Evolutionary conservation across 345 rosid species (phyloP), one percentile per base, ranked within the genome.

Genomic region (Mercurialis annua): DNA sequence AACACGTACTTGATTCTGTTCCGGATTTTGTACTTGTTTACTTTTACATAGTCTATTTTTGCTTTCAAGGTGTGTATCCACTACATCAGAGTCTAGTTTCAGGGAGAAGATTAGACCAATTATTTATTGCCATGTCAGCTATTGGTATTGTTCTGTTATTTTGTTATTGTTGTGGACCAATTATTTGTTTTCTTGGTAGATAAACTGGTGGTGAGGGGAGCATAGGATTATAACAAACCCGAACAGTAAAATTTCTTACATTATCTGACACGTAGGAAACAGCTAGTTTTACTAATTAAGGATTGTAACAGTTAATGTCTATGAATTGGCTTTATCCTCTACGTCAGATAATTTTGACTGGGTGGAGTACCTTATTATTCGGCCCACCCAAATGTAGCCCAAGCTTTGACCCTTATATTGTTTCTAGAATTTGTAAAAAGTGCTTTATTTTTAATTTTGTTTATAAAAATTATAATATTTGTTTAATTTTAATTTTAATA

Each of bases 261-360:
- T 8, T 23, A 36, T 52, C 24, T 65, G 47, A 69, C 79, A 75
- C 73, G 76, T 48, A 15, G 42, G 73, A 27, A 30, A 59, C 62
- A 76, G 40, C 65, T 44, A 59, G 53, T 49, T 36, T 62, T 21
- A 3, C 14, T 12, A 56, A 9, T 5, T 7, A 56, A 20, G 24
- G 5, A 47, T 3, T 6, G 1, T 12, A 15, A 7, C n/a, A 0
- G 59, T 48, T 1, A 21, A 14, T 15, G 7, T 60, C 31, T 46
- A 59, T 15, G 15, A 2, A 12, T 9, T 36, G 50, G 15, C 61
- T 10, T 62, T 44, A 53, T 62, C 60, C 33, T 43, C 55, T 33
- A 15, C 53, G 63, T 56, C 71, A 30, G 64, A 67, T 56, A 11
- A 9, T 6, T 29, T 47, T 62, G 40, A 62, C 64, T 59, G 10